Evolutionary conservation across 1,284 basidiomycete species (phyloP).

Genomic region (Melampsora larici-populina): DNA sequence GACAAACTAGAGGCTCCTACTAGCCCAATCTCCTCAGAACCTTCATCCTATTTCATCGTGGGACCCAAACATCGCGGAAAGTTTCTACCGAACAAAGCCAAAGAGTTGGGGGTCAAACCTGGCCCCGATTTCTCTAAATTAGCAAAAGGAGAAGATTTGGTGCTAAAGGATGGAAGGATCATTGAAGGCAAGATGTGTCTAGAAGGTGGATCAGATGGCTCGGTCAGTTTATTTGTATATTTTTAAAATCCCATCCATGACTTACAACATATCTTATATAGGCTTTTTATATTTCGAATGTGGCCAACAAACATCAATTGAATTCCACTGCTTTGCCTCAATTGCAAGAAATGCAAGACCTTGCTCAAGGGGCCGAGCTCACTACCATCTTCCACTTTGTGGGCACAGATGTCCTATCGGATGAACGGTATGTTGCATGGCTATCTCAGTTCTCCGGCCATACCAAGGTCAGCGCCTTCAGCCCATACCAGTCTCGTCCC

Average conservation of each 20-base stretch:
- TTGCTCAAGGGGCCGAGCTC: conserved; percentile 25
- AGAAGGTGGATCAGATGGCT: conserved; percentile 34
- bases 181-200: conserved; percentile 35
- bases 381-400: conserved; percentile 31
- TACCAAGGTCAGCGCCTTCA: conserved; percentile 14
- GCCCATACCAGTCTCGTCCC: not conserved
- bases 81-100: conserved; percentile 34
- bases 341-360: not conserved
- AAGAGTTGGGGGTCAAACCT: conserved; percentile 31
- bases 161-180: not conserved
- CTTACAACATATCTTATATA: conserved; percentile 9
- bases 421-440: conserved; percentile 37
- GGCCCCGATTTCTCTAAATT: conserved; percentile 35
- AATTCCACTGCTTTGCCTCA: conserved; percentile 5
- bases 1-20: conserved; percentile 6
- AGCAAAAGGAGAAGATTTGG: conserved; percentile 30
- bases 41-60: conserved; percentile 34
- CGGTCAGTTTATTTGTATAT: conserved; percentile 15
- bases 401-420: conserved; percentile 19
- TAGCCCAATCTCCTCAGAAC: not conserved
- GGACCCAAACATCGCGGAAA: conserved; percentile 31
- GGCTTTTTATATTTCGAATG: conserved; percentile 42
- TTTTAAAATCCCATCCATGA: not conserved
- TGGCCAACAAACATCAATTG: conserved; percentile 19
- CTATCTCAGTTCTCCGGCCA: conserved; percentile 13